Evolutionary conservation across 805 yeast genomes (phyloP), one percentile per base, ranked within the genome.

Genomic region (Saccharomycopsis javanensis): DNA sequence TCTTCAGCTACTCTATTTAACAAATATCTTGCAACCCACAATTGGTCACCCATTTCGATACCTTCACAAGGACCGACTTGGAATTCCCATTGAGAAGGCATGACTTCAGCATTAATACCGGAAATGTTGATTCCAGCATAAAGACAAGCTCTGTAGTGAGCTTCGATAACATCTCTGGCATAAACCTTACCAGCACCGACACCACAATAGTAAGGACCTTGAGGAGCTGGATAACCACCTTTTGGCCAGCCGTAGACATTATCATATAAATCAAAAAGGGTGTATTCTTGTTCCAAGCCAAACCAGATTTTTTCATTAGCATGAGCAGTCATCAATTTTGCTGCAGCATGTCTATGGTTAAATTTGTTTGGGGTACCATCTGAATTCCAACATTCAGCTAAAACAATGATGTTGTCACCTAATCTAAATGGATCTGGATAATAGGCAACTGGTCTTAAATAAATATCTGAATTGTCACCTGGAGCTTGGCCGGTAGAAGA

Each of bases 21-120:
- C 67, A 94, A 78, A 75, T 88, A 94, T 76, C 99, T 86, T 61
- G 97, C 94, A 70, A 91, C 81, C 92, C 98, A 92, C 71, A 94
- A 82, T 75, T 92, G 85, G 75, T 94, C 99, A 73, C 98, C 98
- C 98, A 92, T 92, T 66, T 75, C 73, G 72, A 94, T 92, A 70
- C 99, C 99, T 64, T 75, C 81, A 75, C 96, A 89, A 64, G 99
- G 98, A 68, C 99, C 99, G 65, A 94, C 98, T 81, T 94, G 99
- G 88, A 88, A 94, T 79, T 94, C 99, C 99, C 99, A 94, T 81
- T 94, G 99, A 60, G 97, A 90, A 61, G 99, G 99, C 98, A 94
- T 94, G 63, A 94, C 99, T 80, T 94, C 99, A 67, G 98, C 99
- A 74, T 94, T 94, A 73, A 94, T 91, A 79, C 99, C 99, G 56